phyloP scores from a whole-genome alignment of 2,329 filamentous ascomycete species.

The Neonectria coccinea region DNA sequence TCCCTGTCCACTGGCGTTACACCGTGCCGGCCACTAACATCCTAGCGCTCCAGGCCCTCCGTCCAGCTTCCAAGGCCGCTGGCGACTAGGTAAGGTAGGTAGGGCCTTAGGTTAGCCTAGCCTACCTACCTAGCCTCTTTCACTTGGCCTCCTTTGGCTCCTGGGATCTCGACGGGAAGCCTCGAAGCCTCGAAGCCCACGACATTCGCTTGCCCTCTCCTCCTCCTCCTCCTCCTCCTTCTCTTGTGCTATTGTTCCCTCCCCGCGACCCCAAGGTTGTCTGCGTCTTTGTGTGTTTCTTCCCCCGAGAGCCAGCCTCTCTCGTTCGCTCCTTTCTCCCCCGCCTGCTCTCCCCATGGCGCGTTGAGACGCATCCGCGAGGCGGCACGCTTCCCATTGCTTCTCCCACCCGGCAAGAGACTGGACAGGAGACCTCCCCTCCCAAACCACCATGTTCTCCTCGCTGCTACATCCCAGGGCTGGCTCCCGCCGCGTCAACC shows the following conservation, averaged over 20 bases:
- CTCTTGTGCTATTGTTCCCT: conserved; percentile 31
- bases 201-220: conserved; percentile 34
- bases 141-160: conserved; percentile 16
- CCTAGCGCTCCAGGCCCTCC: conserved; percentile 23
- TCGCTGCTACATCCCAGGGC: conserved; percentile 52
- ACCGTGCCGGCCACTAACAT: conserved; percentile 41
- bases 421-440: conserved; percentile 23
- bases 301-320: conserved; percentile 32
- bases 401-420: conserved; percentile 13
- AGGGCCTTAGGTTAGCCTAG: not conserved
- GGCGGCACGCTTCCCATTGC: conserved; percentile 41
- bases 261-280: not conserved
- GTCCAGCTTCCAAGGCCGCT: conserved; percentile 29
- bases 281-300: conserved; percentile 9
- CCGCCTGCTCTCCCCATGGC: conserved; percentile 39
- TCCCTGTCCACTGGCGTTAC: conserved; percentile 46
- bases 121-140: conserved; percentile 38
- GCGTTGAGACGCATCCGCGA: conserved; percentile 44
- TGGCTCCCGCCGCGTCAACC: conserved; percentile 50
- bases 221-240: conserved; percentile 15
- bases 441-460: conserved; percentile 51
- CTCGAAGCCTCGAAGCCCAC: conserved; percentile 41
- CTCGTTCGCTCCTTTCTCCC: conserved; percentile 37
- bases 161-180: conserved; percentile 35
- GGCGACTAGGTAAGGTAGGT: conserved; percentile 13